Evolutionary conservation across 805 yeast species (phyloP).

Genomic region (Wickerhamomyces chambardii): DNA sequence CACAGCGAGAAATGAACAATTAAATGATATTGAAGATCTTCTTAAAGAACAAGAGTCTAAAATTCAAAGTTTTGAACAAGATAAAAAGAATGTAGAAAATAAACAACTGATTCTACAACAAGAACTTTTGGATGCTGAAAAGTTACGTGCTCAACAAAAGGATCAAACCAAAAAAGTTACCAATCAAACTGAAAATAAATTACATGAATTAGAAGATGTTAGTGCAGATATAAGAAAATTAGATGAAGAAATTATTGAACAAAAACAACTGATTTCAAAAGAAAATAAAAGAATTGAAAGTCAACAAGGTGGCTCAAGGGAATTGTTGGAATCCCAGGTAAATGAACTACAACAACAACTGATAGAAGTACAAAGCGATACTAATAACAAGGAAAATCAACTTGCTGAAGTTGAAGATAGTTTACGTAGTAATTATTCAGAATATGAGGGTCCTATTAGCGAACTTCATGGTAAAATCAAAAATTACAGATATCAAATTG

Average conservation of each 20-base stretch:
- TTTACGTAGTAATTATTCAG: too few species aligned
- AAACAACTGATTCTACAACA: too few species aligned
- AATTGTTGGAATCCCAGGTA: conserved; percentile 7
- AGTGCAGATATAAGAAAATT: conserved; percentile 6
- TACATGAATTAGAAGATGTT: conserved; percentile 10
- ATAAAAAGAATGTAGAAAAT: background rate
- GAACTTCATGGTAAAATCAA: background rate
- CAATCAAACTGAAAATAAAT: conserved; percentile 9
- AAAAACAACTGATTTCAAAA: conserved; percentile 8
- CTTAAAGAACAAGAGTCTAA: conserved; percentile 1
- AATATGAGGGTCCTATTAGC: background rate
- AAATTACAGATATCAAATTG: background rate
- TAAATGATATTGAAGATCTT: too few species aligned
- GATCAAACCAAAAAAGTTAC: background rate
- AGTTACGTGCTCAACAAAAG: too few species aligned
- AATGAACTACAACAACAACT: background rate
- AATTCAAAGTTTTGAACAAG: conserved; percentile 1
- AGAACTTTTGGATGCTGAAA: too few species aligned
- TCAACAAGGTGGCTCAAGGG: conserved; percentile 16
- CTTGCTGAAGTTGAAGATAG: background rate
- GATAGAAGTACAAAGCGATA: background rate
- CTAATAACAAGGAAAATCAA: background rate
- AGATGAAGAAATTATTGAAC: conserved; percentile 11
- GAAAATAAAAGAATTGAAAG: conserved; percentile 20
- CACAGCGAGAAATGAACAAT: too few species aligned